A percentile compares a stretch with the other conserved stretches of the same genome.
Evolutionary conservation across 2,329 filamentous ascomycete genomes (phyloP).

Genomic region (Pseudogymnoascus sp.): DNA sequence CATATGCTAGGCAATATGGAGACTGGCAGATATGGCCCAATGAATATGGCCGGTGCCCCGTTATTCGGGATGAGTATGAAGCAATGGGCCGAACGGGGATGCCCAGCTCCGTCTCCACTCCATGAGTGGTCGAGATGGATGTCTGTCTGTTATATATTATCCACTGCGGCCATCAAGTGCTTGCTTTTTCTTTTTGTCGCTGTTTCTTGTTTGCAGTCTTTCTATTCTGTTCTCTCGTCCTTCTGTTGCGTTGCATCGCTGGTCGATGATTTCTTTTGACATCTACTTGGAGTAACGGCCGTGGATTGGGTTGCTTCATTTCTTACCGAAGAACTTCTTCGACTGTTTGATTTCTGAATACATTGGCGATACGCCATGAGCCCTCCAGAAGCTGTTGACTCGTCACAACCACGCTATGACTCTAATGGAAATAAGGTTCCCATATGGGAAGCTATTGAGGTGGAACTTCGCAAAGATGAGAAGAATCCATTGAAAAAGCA

Average conservation of each 20-base stretch:
- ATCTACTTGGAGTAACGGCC: not conserved
- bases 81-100: not conserved
- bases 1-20: constrained; percentile 5
- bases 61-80: not conserved
- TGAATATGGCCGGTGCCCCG: not conserved
- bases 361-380: no score
- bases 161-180: not conserved
- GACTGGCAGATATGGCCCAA: not conserved
- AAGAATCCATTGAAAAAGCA: not conserved
- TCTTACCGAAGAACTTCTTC: no score
- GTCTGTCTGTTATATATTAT: not conserved
- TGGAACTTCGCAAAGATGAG: constrained; percentile 2
- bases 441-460: not conserved
- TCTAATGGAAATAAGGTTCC: constrained; percentile 4
- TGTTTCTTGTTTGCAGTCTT: not conserved
- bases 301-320: not conserved
- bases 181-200: not conserved
- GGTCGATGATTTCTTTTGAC: not conserved
- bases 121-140: not conserved
- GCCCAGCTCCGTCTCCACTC: not conserved
- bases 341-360: no score
- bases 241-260: not conserved
- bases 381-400: not conserved
- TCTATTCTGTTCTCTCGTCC: not conserved
- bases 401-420: not conserved